Percentiles rank a stretch among this genome's conserved stretches.
Conservation (phyloP, 2,329 filamentous ascomycete species). For the Ascochyta pisi region DNA sequence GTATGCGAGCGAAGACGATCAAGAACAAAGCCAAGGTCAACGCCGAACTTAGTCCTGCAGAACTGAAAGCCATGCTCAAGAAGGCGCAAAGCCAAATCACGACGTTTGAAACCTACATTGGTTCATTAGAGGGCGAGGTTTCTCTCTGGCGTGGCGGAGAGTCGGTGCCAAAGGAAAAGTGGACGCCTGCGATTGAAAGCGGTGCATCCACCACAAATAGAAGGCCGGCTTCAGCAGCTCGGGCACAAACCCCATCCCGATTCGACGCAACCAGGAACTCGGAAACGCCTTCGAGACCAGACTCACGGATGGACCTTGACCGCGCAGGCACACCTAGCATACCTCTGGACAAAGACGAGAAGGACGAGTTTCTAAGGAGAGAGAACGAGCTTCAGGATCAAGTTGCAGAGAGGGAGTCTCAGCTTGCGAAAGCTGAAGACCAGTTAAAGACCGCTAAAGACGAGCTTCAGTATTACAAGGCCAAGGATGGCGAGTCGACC, state of each 20-base stretch:
- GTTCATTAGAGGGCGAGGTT: constrained; percentile 82
- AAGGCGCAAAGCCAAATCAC: constrained; percentile 90
- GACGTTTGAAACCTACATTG: constrained; percentile 86
- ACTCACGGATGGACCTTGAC: constrained; percentile 73
- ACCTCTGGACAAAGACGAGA: constrained; percentile 92
- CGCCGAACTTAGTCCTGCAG: constrained; percentile 91
- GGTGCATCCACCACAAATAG: constrained; percentile 60
- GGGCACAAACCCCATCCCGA: constrained; percentile 68
- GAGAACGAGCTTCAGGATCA: constrained; percentile 99
- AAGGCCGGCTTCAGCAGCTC: constrained; percentile 58
- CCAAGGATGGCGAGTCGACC: constrained; percentile 80
- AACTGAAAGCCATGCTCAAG: constrained; percentile 90
- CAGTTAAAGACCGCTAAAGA: constrained; percentile 82
- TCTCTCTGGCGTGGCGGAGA: constrained; percentile 88
- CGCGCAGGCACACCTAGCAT: constrained; percentile 86
- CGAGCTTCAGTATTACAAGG: constrained; percentile 83
- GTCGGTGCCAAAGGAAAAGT: constrained; percentile 84
- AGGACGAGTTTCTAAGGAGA: constrained; percentile 90
- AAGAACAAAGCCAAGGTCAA: constrained; percentile 99
- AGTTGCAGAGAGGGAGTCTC: constrained; percentile 88
- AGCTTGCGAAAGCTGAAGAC: constrained; percentile 80
- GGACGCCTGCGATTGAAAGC: constrained; percentile 72
- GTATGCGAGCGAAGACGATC: constrained; percentile 96
- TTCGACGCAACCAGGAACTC: constrained; percentile 56
- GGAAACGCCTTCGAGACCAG: constrained; percentile 59